Evolutionary conservation across 2,329 filamentous ascomycete species (phyloP).

Genomic region (Penicillium corylophilum): DNA sequence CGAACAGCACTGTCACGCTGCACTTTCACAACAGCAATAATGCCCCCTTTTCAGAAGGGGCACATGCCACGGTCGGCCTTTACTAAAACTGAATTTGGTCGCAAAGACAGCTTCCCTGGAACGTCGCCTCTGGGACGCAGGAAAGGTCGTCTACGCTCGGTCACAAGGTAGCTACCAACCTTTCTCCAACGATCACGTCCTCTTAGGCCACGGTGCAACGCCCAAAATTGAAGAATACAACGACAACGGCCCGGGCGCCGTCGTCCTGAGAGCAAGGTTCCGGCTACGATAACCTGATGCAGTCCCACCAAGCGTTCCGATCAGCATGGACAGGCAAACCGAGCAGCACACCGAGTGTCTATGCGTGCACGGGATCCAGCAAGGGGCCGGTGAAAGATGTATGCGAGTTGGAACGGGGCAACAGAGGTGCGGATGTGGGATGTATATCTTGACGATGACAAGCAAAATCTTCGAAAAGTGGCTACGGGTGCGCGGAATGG

Average conservation of each 20-base stretch:
- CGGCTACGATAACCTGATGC: constrained; percentile 18
- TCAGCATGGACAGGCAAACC: constrained; percentile 11
- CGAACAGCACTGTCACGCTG: constrained; percentile 24
- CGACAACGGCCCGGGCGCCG: constrained; percentile 12
- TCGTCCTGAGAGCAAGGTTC: constrained; percentile 29
- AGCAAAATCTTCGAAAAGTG: not conserved
- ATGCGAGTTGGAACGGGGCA: constrained; percentile 40
- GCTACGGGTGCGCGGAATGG: not conserved
- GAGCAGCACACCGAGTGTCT: constrained; percentile 5
- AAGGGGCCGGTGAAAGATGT: constrained; percentile 17
- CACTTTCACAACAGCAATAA: constrained; percentile 27
- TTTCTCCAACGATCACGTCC: not conserved
- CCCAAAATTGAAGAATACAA: constrained; percentile 4
- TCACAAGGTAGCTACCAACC: not conserved
- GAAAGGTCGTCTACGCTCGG: not conserved
- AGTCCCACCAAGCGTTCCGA: constrained; percentile 28
- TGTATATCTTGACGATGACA: constrained; percentile 1
- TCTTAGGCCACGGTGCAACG: not conserved
- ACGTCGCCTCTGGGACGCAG: not conserved
- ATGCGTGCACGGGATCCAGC: constrained; percentile 7
- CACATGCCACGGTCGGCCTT: not conserved
- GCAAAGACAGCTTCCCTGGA: not conserved
- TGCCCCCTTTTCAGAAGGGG: constrained; percentile 3
- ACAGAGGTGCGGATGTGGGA: constrained; percentile 25
- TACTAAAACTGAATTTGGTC: not conserved